Conservation (phyloP, 2,329 filamentous ascomycete species). For the Aspergillus sp. region DNA sequence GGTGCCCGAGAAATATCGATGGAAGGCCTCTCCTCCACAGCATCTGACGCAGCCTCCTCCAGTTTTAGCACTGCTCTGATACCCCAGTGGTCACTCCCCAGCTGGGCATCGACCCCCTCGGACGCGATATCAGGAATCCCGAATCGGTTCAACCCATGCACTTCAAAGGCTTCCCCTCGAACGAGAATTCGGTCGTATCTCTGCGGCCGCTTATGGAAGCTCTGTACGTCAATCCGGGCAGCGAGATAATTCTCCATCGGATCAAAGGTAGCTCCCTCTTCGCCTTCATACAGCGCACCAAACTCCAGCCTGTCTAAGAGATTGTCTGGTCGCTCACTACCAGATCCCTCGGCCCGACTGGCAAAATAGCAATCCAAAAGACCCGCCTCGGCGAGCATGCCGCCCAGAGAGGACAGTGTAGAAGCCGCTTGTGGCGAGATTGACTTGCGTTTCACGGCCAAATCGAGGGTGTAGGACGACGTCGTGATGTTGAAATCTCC, state of each 20-base stretch:
- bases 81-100: constrained; percentile 8
- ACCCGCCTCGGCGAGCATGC: not conserved
- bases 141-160: constrained; percentile 2
- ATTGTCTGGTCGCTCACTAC: not conserved
- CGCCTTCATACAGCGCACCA: constrained; percentile 4
- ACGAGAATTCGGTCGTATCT: constrained; percentile 5
- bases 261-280: constrained; percentile 7
- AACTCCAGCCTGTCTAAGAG: not conserved
- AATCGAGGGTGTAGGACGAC: constrained; percentile 6
- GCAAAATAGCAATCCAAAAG: constrained; percentile 6
- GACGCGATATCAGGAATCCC: not conserved
- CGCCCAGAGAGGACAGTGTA: constrained; percentile 1
- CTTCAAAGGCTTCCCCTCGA: not conserved
- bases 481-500: constrained; percentile 9
- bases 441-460: constrained; percentile 5
- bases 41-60: no score
- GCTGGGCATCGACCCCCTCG: not conserved
- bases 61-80: not conserved
- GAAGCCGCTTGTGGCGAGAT: constrained; percentile 2
- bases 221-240: constrained; percentile 3
- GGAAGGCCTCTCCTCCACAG: not conserved
- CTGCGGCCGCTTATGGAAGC: constrained; percentile 6
- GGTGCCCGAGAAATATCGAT: not conserved
- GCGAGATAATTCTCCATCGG: constrained; percentile 5
- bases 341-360: not conserved